Evolutionary conservation across 352 stramenopile species (phyloP).

Genomic region (Phytophthora ramorum): DNA sequence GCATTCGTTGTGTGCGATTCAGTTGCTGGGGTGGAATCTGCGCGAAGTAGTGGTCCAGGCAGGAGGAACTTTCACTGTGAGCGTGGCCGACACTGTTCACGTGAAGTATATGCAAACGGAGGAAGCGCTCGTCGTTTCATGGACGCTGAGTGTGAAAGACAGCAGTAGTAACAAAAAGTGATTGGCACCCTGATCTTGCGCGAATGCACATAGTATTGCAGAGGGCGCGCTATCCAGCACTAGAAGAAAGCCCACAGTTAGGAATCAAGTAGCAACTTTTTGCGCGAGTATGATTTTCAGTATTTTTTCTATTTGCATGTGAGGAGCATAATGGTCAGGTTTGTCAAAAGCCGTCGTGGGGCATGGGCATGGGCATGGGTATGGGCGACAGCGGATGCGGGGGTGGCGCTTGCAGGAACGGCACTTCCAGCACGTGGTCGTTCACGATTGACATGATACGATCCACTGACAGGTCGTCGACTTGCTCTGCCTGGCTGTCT

Average conservation of each 20-base stretch:
- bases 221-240: conserved; percentile 18
- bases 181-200: conserved; percentile 21
- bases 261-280: conserved; percentile 31
- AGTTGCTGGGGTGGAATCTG: conserved; percentile 70
- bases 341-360: conserved; percentile 33
- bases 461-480: conserved; percentile 27
- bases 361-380: conserved; percentile 12
- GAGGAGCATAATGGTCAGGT: conserved; percentile 21
- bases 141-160: conserved; percentile 56
- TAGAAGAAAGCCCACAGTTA: conserved; percentile 35
- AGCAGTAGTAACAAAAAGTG: conserved; percentile 27
- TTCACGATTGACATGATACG: conserved; percentile 47
- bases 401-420: conserved; percentile 42
- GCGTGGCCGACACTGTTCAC: conserved; percentile 48
- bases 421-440: conserved; percentile 50
- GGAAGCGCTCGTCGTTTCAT: conserved; percentile 54
- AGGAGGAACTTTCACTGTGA: conserved; percentile 53
- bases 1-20: conserved; percentile 2
- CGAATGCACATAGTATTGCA: conserved; percentile 41
- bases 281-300: conserved; percentile 15
- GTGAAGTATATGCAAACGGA: conserved; percentile 58
- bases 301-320: conserved; percentile 36
- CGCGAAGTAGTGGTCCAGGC: conserved; percentile 58
- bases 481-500: conserved; percentile 6
- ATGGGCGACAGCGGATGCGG: conserved; percentile 31